Conservation (phyloP, 257 asterid species). For the Leptodermis oblonga region DNA sequence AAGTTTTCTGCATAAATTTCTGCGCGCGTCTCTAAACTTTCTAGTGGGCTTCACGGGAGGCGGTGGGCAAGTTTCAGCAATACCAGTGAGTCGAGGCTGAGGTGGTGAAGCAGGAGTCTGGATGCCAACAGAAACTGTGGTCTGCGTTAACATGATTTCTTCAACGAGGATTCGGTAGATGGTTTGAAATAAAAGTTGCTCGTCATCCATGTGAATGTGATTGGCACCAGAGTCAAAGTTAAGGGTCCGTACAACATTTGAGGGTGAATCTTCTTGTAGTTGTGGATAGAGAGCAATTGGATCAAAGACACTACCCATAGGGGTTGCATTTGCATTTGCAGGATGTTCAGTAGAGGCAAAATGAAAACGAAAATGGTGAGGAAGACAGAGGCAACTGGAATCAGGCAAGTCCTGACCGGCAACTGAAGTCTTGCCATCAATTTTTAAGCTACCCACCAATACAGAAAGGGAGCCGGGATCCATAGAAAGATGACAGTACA, state of each 20-base stretch:
- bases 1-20: constrained; percentile 52
- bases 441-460: background rate
- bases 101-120: constrained; percentile 44
- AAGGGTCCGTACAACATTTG: constrained; percentile 37
- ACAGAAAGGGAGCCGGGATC: background rate
- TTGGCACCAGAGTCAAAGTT: constrained; percentile 19
- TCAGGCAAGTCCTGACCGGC: background rate
- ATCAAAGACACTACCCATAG: constrained; percentile 35
- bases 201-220: constrained; percentile 18
- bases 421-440: background rate
- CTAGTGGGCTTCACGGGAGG: constrained; percentile 43
- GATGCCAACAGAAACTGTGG: constrained; percentile 28
- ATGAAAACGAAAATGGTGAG: background rate
- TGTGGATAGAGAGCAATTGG: constrained; percentile 60
- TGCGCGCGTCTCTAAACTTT: constrained; percentile 31
- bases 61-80: constrained; percentile 49
- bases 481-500: too few relatives aligned
- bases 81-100: constrained; percentile 28
- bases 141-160: constrained; percentile 34
- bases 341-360: too few relatives aligned
- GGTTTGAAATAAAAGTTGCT: constrained; percentile 33
- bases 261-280: constrained; percentile 20
- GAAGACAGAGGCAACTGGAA: too few relatives aligned
- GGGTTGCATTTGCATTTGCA: constrained; percentile 28
- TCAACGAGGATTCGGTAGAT: constrained; percentile 36